A percentile compares a stretch with the other conserved stretches of the same genome.
phyloP scores from a whole-genome alignment of 1,139 yeast genomes.

The Sugiyamaella neomexicana region DNA sequence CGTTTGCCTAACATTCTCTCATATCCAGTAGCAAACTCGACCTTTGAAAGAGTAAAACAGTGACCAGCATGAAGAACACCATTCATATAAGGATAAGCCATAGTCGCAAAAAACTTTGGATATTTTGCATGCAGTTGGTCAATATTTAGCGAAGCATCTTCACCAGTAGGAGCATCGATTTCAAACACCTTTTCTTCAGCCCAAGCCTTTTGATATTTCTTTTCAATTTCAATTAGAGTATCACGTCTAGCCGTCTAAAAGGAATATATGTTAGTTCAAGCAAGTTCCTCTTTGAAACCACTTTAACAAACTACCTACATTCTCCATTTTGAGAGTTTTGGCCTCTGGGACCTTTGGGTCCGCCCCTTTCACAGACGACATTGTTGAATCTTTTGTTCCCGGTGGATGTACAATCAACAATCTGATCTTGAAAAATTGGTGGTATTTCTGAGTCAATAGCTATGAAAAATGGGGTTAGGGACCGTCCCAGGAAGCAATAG shows the following conservation, averaged over 20 bases:
- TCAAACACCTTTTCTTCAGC: slow-evolving; percentile 81
- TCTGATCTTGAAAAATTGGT: slow-evolving; percentile 12
- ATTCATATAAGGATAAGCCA: slow-evolving; percentile 99
- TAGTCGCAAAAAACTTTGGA: slow-evolving; percentile 88
- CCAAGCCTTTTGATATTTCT: slow-evolving; percentile 88
- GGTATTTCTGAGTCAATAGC: slow-evolving; percentile 7
- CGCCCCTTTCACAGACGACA: slow-evolving; percentile 11
- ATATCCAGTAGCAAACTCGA: slow-evolving; percentile 89
- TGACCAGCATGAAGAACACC: slow-evolving; percentile 99
- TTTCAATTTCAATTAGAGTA: slow-evolving; percentile 83
- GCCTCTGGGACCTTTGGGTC: slow-evolving; percentile 21
- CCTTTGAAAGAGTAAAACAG: slow-evolving; percentile 91
- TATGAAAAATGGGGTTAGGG: slow-evolving; percentile 7
- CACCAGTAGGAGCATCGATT: slow-evolving; percentile 82
- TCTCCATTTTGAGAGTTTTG: slow-evolving; percentile 45
- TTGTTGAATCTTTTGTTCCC: neutral
- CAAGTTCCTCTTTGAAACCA: too few relatives aligned
- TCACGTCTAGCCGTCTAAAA: slow-evolving; percentile 82
- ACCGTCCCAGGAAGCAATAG: neutral
- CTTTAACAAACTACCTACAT: slow-evolving; percentile 34
- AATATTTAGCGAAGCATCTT: slow-evolving; percentile 49
- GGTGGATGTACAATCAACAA: neutral
- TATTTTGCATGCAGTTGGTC: slow-evolving; percentile 74
- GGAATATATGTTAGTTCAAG: neutral
- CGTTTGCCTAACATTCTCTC: slow-evolving; percentile 93